A percentile compares a stretch with the other conserved stretches of the same genome.
Evolutionary conservation across 2,329 filamentous ascomycete species (phyloP).

Genomic region (Colletotrichum sp.): DNA sequence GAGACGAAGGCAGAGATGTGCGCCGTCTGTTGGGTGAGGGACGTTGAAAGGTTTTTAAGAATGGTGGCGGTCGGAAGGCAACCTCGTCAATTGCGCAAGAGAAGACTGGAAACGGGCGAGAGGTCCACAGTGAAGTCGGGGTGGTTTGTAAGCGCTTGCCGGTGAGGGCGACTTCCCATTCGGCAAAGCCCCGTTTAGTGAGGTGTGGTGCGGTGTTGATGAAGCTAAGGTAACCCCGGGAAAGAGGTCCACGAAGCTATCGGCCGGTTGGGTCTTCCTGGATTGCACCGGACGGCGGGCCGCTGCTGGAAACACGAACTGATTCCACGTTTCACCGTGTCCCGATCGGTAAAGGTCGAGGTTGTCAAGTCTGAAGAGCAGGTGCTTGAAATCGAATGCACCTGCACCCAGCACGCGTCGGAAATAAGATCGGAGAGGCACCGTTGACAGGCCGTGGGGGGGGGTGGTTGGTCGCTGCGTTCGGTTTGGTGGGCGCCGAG

Average conservation of each 20-base stretch:
- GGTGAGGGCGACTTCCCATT: not conserved
- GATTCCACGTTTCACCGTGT: not conserved
- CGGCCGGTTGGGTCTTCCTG: not conserved
- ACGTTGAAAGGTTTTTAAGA: not conserved
- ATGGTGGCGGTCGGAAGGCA: not conserved
- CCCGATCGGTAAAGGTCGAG: not conserved
- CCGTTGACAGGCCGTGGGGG: not conserved
- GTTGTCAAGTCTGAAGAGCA: not conserved
- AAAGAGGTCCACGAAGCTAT: not conserved
- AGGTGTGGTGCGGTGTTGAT: not conserved
- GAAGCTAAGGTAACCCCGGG: not conserved
- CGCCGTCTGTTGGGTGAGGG: not conserved
- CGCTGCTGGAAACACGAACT: not conserved
- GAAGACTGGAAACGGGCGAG: not conserved
- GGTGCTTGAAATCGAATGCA: not conserved
- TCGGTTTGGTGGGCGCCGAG: slow-evolving; percentile 7
- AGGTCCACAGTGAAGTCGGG: not conserved
- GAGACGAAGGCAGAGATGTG: not conserved
- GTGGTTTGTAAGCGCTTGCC: slow-evolving; percentile 3
- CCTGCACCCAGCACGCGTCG: not conserved
- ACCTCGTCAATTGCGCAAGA: not conserved
- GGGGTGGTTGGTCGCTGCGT: not conserved
- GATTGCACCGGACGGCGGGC: not conserved
- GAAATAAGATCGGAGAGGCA: not conserved
- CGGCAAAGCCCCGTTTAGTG: not conserved